These are phyloP conservation scores for Ophiostoma montium DNA, from an alignment of 2,329 filamentous ascomycete genomes.

Conservation along the genomic window DNA sequence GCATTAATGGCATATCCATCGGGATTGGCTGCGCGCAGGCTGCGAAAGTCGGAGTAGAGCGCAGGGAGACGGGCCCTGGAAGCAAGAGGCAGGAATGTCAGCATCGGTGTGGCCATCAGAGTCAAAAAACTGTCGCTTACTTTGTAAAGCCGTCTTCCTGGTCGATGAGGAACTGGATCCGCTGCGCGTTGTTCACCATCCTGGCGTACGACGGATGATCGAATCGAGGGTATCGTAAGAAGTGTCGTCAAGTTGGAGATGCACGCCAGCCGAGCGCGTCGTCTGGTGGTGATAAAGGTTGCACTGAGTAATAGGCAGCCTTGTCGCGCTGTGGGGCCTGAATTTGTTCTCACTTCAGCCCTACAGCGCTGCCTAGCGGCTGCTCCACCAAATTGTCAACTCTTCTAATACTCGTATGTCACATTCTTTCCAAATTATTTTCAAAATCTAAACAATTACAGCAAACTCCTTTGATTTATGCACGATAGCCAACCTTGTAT, in stretches of 20 bases:
- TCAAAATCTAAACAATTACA: background rate
- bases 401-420: no score
- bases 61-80: constrained; percentile 13
- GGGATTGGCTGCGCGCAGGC: constrained; percentile 16
- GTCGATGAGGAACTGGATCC: constrained; percentile 13
- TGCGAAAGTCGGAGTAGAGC: constrained; percentile 18
- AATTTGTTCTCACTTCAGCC: background rate
- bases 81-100: background rate
- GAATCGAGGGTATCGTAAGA: background rate
- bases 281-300: constrained; percentile 1
- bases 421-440: background rate
- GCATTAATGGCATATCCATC: constrained; percentile 20
- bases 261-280: background rate
- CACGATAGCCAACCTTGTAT: background rate
- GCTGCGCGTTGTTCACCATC: constrained; percentile 13
- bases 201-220: background rate
- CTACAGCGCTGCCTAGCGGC: background rate
- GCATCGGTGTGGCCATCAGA: no score
- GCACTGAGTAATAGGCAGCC: background rate
- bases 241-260: background rate
- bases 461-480: background rate
- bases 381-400: no score
- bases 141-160: constrained; percentile 13
- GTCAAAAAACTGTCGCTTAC: constrained; percentile 1
- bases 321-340: background rate